Evolutionary conservation across 2,329 filamentous ascomycete species (phyloP), one percentile per base, ranked within the genome.

Genomic region (Magnaporthiopsis poae): DNA sequence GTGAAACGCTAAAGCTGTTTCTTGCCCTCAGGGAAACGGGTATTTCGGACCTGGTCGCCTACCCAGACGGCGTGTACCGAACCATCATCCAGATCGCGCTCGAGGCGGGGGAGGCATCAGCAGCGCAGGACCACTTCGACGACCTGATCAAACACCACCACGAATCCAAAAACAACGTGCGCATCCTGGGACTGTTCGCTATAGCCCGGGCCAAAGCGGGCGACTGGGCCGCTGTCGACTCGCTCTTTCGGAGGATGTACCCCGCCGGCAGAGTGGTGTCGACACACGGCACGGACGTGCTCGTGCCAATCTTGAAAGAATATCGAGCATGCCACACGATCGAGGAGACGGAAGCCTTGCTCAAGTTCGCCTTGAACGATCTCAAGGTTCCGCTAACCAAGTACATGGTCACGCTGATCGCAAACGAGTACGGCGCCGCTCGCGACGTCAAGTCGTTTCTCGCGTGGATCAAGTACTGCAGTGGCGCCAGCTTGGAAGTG

Each of bases 341-440:
- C 56, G 70, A 71, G 25, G 78, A 82, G 68, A 76, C 76, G 5
- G 78, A 78, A 67, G 73, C 73, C 5, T 80, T 81, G 59, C 68
- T 80, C 52, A 96, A 74, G 63, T 68, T 67, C n/a, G 81, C 77
- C 64, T 71, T 75, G 4, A 70, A 72, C 18, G 72, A 76, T 25
- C 70, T 80, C 60, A 71, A 72, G 31, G 71, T 81, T 9, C 73
- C 73, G 5, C 68, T 80, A 60, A 74, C 75, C 68, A 72, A 69
- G 12, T 74, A 75, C 65, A 71, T 78, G 67, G 78, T 81, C 59
- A 78, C 77, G 2, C 69, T 81, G 31, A 74, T 82, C 68, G 79
- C 80, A 21, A 78, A 79, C 61, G 76, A 77, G 65, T 81, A 80
- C 68, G 80, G 75, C 15, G 73, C 74, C 29, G 71, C 74, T 35